Evolutionary conservation across 2,329 filamentous ascomycete species (phyloP).

Genomic region (Aspergillus phoenicis): DNA sequence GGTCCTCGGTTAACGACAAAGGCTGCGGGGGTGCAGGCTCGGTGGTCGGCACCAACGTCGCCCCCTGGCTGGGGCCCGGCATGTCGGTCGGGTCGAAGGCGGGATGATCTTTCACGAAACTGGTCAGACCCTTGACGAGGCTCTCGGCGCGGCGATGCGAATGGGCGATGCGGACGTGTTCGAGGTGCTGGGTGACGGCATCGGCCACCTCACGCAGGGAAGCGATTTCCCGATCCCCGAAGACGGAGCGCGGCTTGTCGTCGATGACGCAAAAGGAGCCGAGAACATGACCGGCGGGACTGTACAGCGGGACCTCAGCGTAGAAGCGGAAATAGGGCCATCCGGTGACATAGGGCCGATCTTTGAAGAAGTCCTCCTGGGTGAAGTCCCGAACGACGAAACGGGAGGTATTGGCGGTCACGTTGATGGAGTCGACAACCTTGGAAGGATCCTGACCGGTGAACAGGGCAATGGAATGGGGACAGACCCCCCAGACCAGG

Average conservation of each 20-base stretch:
- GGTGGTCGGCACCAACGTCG: conserved; percentile 5
- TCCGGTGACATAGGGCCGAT: conserved; percentile 34
- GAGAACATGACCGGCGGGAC: conserved; percentile 55
- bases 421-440: conserved; percentile 23
- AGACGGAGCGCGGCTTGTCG: conserved; percentile 51
- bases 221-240: conserved; percentile 37
- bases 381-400: conserved; percentile 40
- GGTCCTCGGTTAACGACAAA: neutral
- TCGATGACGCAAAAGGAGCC: conserved; percentile 62
- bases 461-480: conserved; percentile 28
- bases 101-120: conserved; percentile 51
- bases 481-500: conserved; percentile 20
- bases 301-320: conserved; percentile 61
- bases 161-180: conserved; percentile 57
- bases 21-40: neutral
- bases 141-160: conserved; percentile 59
- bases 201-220: conserved; percentile 60
- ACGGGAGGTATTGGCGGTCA: conserved; percentile 33
- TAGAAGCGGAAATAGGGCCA: conserved; percentile 50
- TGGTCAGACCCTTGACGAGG: conserved; percentile 58
- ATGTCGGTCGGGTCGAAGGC: conserved; percentile 27
- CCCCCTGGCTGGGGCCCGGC: conserved; percentile 10
- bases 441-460: conserved; percentile 24
- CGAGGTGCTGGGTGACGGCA: conserved; percentile 61
- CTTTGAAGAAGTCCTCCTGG: conserved; percentile 37